These are phyloP conservation scores for Ogataea trehaloabstinens DNA, from an alignment of 805 yeast genomes.

Conservation along the genomic window DNA sequence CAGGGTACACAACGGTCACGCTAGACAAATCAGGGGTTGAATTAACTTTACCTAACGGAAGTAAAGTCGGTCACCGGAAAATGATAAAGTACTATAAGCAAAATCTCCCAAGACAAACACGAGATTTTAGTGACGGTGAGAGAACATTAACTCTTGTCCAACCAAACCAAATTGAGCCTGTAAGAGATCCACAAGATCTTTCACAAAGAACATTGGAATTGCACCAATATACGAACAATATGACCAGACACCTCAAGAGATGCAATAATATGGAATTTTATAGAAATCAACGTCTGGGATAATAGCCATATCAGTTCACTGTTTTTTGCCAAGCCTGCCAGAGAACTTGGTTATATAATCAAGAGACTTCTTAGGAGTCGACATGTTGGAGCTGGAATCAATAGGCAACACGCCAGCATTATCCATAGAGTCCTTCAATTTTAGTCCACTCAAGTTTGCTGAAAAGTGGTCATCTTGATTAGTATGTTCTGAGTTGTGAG, in stretches of 20 bases:
- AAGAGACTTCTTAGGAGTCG: constrained; percentile 20
- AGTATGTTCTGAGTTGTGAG: constrained; percentile 4
- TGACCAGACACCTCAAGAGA: constrained; percentile 54
- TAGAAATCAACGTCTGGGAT: constrained; percentile 45
- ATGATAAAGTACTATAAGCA: constrained; percentile 68
- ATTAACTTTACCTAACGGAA: constrained; percentile 71
- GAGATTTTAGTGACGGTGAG: constrained; percentile 55
- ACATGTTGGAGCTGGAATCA: constrained; percentile 14
- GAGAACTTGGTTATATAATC: constrained; percentile 26
- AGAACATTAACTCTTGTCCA: constrained; percentile 41
- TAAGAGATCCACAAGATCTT: neutral
- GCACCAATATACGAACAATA: constrained; percentile 27
- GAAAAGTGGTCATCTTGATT: constrained; percentile 5
- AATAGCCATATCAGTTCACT: constrained; percentile 4
- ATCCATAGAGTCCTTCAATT: constrained; percentile 9
- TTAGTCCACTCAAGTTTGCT: constrained; percentile 13
- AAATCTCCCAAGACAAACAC: constrained; percentile 41
- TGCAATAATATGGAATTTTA: constrained; percentile 75
- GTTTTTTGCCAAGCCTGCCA: constrained; percentile 19
- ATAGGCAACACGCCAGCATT: constrained; percentile 11
- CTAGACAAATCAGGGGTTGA: constrained; percentile 50
- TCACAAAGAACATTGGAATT: constrained; percentile 6
- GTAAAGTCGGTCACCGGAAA: constrained; percentile 75
- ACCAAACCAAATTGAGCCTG: constrained; percentile 17
- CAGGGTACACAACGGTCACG: constrained; percentile 28